Percentiles rank a stretch among this genome's conserved stretches.
These are phyloP conservation scores for Brassica hybrid DNA, from an alignment of 441 rosid genomes.

Conservation along the genomic window DNA sequence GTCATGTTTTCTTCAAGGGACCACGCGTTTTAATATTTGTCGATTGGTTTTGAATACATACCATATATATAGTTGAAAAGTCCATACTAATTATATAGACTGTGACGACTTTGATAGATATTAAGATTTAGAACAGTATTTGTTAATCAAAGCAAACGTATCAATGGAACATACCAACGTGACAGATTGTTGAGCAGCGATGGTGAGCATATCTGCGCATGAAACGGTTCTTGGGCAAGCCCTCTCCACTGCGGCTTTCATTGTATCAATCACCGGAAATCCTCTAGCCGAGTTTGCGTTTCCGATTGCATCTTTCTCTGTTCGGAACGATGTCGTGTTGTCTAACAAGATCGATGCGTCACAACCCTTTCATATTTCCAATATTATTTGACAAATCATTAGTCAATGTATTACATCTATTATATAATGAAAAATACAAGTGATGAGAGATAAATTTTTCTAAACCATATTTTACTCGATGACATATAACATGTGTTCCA, in stretches of 20 bases:
- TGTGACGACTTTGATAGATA: background rate
- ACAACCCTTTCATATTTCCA: constrained; percentile 52
- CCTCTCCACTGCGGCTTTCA: no score
- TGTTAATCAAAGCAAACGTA: background rate
- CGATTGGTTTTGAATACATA: background rate
- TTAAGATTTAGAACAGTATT: background rate
- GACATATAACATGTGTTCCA: background rate
- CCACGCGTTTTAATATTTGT: constrained; percentile 17
- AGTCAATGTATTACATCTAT: background rate
- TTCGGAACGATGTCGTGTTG: constrained; percentile 47
- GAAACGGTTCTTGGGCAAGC: no score
- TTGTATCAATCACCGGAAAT: constrained; percentile 46
- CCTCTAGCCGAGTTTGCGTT: constrained; percentile 54
- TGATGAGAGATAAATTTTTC: background rate
- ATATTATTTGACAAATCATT: background rate
- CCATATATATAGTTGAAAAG: constrained; percentile 5
- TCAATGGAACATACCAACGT: constrained; percentile 41
- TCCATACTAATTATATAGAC: background rate
- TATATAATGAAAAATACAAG: background rate
- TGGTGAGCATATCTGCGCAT: no score
- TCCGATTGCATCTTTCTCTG: constrained; percentile 54
- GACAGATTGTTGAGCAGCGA: no score
- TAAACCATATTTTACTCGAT: background rate
- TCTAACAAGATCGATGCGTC: constrained; percentile 73
- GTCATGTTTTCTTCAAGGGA: background rate